Conservation (phyloP, 441 rosid species). For the Geranium incanum region DNA sequence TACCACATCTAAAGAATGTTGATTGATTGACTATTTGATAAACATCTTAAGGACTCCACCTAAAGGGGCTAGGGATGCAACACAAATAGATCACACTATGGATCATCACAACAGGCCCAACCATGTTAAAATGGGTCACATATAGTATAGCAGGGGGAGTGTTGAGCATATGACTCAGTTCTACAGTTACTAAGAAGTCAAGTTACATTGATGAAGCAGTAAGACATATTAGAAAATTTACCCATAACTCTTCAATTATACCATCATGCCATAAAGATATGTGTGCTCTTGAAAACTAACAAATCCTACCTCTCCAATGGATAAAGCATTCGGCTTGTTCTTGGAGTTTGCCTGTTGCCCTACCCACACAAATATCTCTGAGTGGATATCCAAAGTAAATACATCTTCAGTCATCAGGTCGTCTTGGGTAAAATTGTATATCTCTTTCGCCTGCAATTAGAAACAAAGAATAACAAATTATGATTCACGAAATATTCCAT, state of each 20-base stretch:
- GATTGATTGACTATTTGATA: too few relatives aligned
- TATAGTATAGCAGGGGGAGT: too few relatives aligned
- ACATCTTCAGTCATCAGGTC: slow-evolving; percentile 95
- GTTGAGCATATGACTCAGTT: too few relatives aligned
- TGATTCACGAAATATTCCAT: not conserved
- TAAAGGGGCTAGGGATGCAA: too few relatives aligned
- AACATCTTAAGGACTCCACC: too few relatives aligned
- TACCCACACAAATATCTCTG: slow-evolving; percentile 87
- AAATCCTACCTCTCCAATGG: slow-evolving; percentile 68
- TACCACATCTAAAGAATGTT: too few relatives aligned
- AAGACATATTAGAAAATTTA: not conserved
- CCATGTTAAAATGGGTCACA: too few relatives aligned
- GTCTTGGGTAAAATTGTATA: slow-evolving; percentile 75
- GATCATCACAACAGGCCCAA: too few relatives aligned
- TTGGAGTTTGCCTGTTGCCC: slow-evolving; percentile 80
- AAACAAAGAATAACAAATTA: not conserved
- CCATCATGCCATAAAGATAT: slow-evolving; percentile 4
- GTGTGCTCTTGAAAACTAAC: slow-evolving; percentile 1
- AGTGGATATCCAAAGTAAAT: slow-evolving; percentile 77
- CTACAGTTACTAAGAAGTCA: not conserved
- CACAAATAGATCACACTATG: too few relatives aligned
- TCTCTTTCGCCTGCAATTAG: slow-evolving; percentile 63
- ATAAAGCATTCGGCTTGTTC: slow-evolving; percentile 50
- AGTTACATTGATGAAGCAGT: not conserved
- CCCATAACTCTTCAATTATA: not conserved